A percentile compares a stretch with the other conserved stretches of the same genome.
These are phyloP conservation scores for Xylaria palmicola DNA, from an alignment of 495 filamentous ascomycete genomes.

Conservation along the genomic window DNA sequence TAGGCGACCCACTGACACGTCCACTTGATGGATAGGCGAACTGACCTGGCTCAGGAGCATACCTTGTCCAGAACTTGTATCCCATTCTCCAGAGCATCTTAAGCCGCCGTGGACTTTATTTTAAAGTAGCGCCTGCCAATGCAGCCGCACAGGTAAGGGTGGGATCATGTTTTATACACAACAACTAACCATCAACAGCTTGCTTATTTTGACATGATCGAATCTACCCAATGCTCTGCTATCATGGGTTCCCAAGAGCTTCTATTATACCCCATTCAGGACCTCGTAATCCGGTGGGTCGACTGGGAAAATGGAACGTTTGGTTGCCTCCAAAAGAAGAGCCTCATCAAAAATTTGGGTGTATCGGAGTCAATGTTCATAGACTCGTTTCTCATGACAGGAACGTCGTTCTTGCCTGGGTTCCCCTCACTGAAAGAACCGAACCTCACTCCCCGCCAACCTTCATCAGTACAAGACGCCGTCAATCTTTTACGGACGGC, in stretches of 20 bases:
- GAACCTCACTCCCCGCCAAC: slow-evolving; percentile 43
- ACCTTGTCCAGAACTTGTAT: slow-evolving; percentile 61
- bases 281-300: slow-evolving; percentile 70
- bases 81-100: slow-evolving; percentile 74
- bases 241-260: slow-evolving; percentile 85
- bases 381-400: slow-evolving; percentile 80
- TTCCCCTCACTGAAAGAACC: slow-evolving; percentile 71
- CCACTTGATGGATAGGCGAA: background rate
- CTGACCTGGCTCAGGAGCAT: slow-evolving; percentile 51
- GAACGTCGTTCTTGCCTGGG: slow-evolving; percentile 72
- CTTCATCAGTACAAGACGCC: slow-evolving; percentile 64
- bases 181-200: slow-evolving; percentile 55
- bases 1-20: slow-evolving; percentile 39
- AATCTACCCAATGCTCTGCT: slow-evolving; percentile 68
- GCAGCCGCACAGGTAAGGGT: slow-evolving; percentile 78
- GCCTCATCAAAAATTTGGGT: slow-evolving; percentile 66
- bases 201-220: slow-evolving; percentile 71
- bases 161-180: background rate
- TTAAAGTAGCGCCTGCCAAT: slow-evolving; percentile 85
- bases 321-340: slow-evolving; percentile 67
- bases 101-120: slow-evolving; percentile 65
- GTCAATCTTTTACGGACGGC: slow-evolving; percentile 68
- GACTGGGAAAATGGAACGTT: slow-evolving; percentile 68
- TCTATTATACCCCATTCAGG: slow-evolving; percentile 82
- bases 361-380: slow-evolving; percentile 72